Evolutionary conservation across 2,329 filamentous ascomycete genomes (phyloP).

Genomic region (Aureobasidium sp.): DNA sequence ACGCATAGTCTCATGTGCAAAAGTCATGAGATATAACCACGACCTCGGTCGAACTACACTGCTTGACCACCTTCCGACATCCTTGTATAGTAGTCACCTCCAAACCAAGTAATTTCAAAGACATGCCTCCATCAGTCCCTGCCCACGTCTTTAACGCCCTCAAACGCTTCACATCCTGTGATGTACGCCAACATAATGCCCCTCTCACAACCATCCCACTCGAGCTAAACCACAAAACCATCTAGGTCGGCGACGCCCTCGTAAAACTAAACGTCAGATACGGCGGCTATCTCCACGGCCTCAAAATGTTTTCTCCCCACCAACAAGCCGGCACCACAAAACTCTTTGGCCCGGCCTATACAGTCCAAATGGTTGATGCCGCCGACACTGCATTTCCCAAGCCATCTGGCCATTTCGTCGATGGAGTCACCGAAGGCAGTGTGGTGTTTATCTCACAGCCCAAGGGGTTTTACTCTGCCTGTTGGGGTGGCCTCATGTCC

Average conservation of each 20-base stretch:
- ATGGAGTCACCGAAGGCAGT: slow-evolving; percentile 28
- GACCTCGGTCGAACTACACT: neutral
- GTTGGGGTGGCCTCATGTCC: slow-evolving; percentile 36
- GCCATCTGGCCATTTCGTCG: slow-evolving; percentile 31
- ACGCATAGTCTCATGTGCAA: neutral
- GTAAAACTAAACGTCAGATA: slow-evolving; percentile 29
- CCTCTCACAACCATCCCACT: neutral
- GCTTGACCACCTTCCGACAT: no score
- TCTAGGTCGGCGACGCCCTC: slow-evolving; percentile 32
- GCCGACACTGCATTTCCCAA: slow-evolving; percentile 28
- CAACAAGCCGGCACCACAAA: slow-evolving; percentile 4
- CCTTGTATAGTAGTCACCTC: neutral
- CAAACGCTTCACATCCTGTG: slow-evolving; percentile 15
- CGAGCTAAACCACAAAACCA: neutral
- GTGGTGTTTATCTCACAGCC: slow-evolving; percentile 36
- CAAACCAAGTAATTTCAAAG: neutral
- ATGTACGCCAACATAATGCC: neutral
- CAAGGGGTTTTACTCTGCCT: slow-evolving; percentile 28
- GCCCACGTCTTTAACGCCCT: slow-evolving; percentile 6
- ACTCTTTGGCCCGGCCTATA: slow-evolving; percentile 11
- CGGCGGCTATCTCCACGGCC: slow-evolving; percentile 31
- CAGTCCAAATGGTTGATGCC: slow-evolving; percentile 26
- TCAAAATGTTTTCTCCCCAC: slow-evolving; percentile 26
- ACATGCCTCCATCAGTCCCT: slow-evolving; percentile 6
- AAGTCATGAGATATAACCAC: neutral